phyloP scores from a whole-genome alignment of 2,329 filamentous ascomycete genomes.

The Allantophomopsis cytisporea region DNA sequence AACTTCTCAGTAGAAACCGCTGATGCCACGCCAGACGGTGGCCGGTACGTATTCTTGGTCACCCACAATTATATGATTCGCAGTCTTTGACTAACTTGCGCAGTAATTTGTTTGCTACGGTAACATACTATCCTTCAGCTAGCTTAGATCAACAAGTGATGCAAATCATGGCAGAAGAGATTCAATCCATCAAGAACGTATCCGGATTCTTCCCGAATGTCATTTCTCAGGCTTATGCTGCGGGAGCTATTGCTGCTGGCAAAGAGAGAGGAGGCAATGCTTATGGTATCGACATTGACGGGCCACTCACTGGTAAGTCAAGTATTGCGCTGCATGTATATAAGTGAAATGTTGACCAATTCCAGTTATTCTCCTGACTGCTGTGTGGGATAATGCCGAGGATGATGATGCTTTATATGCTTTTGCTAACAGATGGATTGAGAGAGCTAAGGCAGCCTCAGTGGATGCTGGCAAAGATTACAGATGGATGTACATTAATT shows the following conservation, averaged over 20 bases:
- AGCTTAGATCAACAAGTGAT: no score
- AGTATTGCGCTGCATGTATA: slow-evolving; percentile 1
- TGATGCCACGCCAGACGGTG: no score
- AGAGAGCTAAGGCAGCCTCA: background rate
- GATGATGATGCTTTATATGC: slow-evolving; percentile 21
- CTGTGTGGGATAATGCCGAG: slow-evolving; percentile 14
- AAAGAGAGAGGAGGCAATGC: slow-evolving; percentile 19
- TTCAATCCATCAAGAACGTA: slow-evolving; percentile 3
- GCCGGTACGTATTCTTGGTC: no score
- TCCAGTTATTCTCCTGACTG: slow-evolving; percentile 9
- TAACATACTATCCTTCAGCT: no score
- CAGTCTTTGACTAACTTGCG: no score
- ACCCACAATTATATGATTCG: no score
- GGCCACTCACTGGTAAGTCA: slow-evolving; percentile 3
- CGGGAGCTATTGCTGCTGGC: slow-evolving; percentile 20
- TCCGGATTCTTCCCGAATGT: slow-evolving; percentile 4
- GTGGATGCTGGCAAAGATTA: slow-evolving; percentile 1
- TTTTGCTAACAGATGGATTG: slow-evolving; percentile 1
- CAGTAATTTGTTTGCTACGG: no score
- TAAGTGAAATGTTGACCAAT: background rate
- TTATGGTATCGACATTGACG: slow-evolving; percentile 7
- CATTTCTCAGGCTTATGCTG: slow-evolving; percentile 26
- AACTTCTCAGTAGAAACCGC: no score
- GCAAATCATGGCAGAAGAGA: no score
- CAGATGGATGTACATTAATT: slow-evolving; percentile 26